Base-by-base conservation (phyloP, 1,284 basidiomycete species). In the Schizophyllum commune region DNA sequence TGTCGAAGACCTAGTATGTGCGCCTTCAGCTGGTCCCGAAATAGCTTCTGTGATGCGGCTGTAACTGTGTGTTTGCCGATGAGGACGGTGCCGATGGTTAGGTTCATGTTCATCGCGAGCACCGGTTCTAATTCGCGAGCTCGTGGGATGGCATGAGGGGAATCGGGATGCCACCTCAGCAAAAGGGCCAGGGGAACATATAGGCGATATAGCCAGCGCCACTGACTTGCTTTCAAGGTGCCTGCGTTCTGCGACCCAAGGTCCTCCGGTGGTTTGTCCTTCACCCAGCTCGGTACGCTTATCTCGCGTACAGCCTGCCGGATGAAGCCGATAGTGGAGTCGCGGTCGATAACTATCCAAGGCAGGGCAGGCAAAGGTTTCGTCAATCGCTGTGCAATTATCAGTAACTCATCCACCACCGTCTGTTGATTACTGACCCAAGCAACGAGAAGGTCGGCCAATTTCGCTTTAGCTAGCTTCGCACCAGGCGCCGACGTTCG, bases 211-310 rank as follows among this genome's bases (percentile, higher is more conserved):
- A 68, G 61, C 4, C 61, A 65, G 2, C 67, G 63, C 72, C 72
- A 74, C 27, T 72, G 65, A 55, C 71, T 70, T 7, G 72, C 72
- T 34, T 65, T 69, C 27, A 72, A 63, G 47, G 67, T 72, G 9
- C 72, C 70, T 21, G 67, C 66, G 8, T 58, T n/a, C 3, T 63
- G 58, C 32, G 58, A 68, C n/a, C 72, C 72, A 39, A 67, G 63
- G 59, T 65, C 65, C 22, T 33, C 22, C 13, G 67, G 69, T 13
- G 34, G 34, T 39, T 39, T 39, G 13, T 39, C 34, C 34, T 39
- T 39, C 34, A 39, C 13, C 34, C 34, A 39, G 6, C 7, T 39
- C 7, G 34, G 34, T 13, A 39, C 13, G 13, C 34, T 39, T 6
- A 39, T 39, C 34, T 39, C 34, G 13, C 6, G 7, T 13, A 39